Base-by-base conservation (phyloP, 768 basidiomycete species). In the Mycena rosella region DNA sequence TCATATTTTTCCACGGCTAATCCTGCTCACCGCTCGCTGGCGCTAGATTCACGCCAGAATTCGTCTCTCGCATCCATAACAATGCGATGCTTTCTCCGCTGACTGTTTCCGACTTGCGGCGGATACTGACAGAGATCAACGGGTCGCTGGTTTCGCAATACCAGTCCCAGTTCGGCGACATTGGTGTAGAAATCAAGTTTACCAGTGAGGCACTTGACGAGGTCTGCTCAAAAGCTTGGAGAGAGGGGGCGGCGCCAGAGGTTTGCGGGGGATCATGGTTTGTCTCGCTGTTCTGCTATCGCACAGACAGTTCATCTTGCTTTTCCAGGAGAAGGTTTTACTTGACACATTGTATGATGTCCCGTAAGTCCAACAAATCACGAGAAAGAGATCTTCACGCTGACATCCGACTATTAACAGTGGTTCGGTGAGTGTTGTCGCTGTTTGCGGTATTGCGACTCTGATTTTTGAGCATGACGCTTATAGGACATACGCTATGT, bases 311-410 rank as follows among this genome's bases (percentile, higher is more conserved):
- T 36, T 51, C 20, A 52, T 29, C 47, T 27, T 63, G 68, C 53
- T 49, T 29, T n/a, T 38, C 10, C 72, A 95, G 93, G 96, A 98
- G 80, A 77, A 85, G 24, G 76, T 96, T 3, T 80, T 99, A 55
- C 82, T 96, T 53, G 95, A 98, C 54, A 85, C 95, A 0, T 98
- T 98, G 96, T 97, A 94, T 75, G 93, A 95, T 82, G 91, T 91
- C 51, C 94, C 95, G 91, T 93, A 78, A 88, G 91, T 40, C 52
- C 3, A 14, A 9, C 15, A 24, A 20, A 26, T n/a, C n/a, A n/a
- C n/a, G n/a, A n/a, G 42, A 6, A 13, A 1, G n/a, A n/a, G 47
- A 45, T 65, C n/a, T n/a, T n/a, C n/a, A n/a, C n/a, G 36, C 22
- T 42, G 53, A 42, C 17, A 42, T 51, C 52, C 26, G 66, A 55